Percentiles rank a stretch among this genome's conserved stretches.
These are phyloP conservation scores for Fermentozyma sake DNA, from an alignment of 1,139 yeast species.

Conservation along the genomic window DNA sequence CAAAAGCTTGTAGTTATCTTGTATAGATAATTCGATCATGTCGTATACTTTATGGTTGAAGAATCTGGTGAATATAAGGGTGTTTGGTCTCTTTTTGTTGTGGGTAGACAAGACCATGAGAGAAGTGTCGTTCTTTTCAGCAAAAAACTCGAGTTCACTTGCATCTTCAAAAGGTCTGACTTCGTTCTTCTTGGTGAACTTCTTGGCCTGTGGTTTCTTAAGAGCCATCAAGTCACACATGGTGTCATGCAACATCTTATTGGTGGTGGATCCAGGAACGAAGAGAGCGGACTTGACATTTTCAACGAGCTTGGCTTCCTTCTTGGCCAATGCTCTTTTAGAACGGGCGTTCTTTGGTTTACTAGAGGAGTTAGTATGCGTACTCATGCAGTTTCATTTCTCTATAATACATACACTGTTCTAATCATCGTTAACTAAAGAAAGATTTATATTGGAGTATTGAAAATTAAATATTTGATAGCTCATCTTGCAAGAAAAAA, in stretches of 20 bases:
- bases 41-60: slow-evolving; percentile 88
- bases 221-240: slow-evolving; percentile 86
- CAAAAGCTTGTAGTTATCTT: slow-evolving; percentile 64
- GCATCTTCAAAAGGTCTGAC: slow-evolving; percentile 92
- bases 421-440: slow-evolving; percentile 46
- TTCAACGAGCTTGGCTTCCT: slow-evolving; percentile 84
- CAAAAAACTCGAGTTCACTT: slow-evolving; percentile 79
- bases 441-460: slow-evolving; percentile 1
- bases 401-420: slow-evolving; percentile 45
- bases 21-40: slow-evolving; percentile 85
- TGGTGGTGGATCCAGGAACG: slow-evolving; percentile 84
- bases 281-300: slow-evolving; percentile 87
- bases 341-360: slow-evolving; percentile 93
- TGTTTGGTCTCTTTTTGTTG: slow-evolving; percentile 92
- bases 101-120: slow-evolving; percentile 75
- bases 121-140: slow-evolving; percentile 92
- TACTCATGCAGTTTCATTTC: not conserved
- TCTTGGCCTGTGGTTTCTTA: slow-evolving; percentile 87
- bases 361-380: slow-evolving; percentile 13
- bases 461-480: slow-evolving; percentile 1
- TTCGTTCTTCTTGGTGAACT: slow-evolving; percentile 84
- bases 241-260: slow-evolving; percentile 78
- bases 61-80: slow-evolving; percentile 81
- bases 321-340: slow-evolving; percentile 87
- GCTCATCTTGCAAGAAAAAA: slow-evolving; percentile 3